phyloP scores from a whole-genome alignment of 108 stramenopile species.

The Conticribra weissflogii region DNA sequence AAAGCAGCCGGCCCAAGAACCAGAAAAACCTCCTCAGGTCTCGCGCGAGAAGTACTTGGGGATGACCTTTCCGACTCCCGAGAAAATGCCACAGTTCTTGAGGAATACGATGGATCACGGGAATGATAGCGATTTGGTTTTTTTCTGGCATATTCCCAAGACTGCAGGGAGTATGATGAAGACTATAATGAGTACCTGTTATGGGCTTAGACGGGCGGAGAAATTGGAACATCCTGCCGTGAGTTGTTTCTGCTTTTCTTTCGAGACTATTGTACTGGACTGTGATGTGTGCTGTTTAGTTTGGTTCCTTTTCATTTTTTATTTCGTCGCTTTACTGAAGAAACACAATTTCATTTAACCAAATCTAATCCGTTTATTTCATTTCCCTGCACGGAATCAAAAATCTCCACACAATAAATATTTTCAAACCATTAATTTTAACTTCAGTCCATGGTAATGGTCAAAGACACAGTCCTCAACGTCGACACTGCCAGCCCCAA shows the following conservation, averaged over 20 bases:
- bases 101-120: neutral
- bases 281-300: no score
- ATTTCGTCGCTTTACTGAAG: no score
- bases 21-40: no score
- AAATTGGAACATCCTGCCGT: slow-evolving; percentile 20
- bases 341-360: no score
- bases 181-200: slow-evolving; percentile 17
- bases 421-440: no score
- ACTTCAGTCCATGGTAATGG: slow-evolving; percentile 6
- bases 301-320: no score
- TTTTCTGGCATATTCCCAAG: slow-evolving; percentile 30
- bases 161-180: slow-evolving; percentile 15
- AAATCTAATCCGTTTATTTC: no score
- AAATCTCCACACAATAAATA: no score
- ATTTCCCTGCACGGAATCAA: no score
- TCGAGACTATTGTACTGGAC: no score
- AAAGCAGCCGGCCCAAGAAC: no score
- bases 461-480: slow-evolving; percentile 17
- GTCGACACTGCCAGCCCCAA: slow-evolving; percentile 18
- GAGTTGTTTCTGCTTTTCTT: no score
- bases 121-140: slow-evolving; percentile 3
- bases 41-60: neutral
- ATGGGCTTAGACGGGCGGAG: slow-evolving; percentile 13
- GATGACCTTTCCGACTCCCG: neutral
- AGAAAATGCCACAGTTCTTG: neutral